Evolutionary conservation across 192 early-diverging fungal genomes (phyloP), one percentile per base, ranked within the genome.

Genomic region (Lobulomyces angularis): DNA sequence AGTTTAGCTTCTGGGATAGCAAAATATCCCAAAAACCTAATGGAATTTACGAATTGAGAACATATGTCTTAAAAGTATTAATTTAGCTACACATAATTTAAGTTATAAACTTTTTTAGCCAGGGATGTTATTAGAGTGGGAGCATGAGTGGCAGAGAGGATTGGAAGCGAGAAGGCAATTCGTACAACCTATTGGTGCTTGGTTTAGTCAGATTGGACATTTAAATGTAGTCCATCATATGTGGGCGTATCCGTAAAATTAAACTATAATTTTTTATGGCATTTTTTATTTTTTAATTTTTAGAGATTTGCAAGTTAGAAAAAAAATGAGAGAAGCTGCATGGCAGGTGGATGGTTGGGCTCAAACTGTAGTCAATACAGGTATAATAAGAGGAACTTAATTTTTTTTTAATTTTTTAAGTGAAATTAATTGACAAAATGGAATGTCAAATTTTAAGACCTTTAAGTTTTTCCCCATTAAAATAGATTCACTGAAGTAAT

Each of bases 261-360:
- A 47, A 44, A 46, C 51, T 36, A 7, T 38, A 8, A 38, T 38
- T 38, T 11, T 23, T 14, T 8, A 19, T 4, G 44, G 5, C 22
- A 18, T 7, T 29, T 2, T 11, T 8, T 21, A 1, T 28, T 3
- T 39, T n/a, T n/a, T n/a, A n/a, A n/a, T n/a, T 22, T 28, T 8
- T 58, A 83, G 80, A 23, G 81, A 90, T 48, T 63, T 95, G 26
- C 79, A 89, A 51, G 72, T 73, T 5, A 84, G 90, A 49, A 95
- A 95, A 60, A 75, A 71, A 50, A 82, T 82, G 27, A 77, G 90
- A 40, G 90, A 95, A 59, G 67, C 79, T 39, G 86, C 88, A 8
- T 95, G 90, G 90, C 65, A 87, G 52, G 81, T 87, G 20, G 82
- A 95, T 39, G 90, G 86, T 37, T 95, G 90, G 90, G 74, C 84